Evolutionary conservation across 177 flowering plant genomes (phyloP).

Genomic region (Telopea speciosissima): DNA sequence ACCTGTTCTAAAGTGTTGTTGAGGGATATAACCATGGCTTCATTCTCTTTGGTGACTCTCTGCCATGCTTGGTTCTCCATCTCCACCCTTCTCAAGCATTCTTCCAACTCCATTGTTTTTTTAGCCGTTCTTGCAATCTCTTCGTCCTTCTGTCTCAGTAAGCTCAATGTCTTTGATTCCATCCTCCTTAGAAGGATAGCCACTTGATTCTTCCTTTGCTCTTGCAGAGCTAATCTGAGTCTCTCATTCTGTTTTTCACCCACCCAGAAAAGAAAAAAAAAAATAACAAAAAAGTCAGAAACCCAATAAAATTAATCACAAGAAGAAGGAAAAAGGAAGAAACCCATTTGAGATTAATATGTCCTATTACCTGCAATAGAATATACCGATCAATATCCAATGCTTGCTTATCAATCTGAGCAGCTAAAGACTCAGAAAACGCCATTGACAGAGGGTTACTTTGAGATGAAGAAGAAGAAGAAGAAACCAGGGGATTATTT

Average conservation of each 20-base stretch:
- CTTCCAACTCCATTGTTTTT: slow-evolving; percentile 45
- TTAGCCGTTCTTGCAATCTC: slow-evolving; percentile 40
- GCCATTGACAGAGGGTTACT: slow-evolving; percentile 20
- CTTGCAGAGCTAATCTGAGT: slow-evolving; percentile 44
- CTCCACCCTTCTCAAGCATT: slow-evolving; percentile 38
- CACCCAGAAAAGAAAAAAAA: no score
- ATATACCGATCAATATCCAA: slow-evolving; percentile 44
- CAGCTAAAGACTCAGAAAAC: slow-evolving; percentile 19
- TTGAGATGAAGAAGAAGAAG: no score
- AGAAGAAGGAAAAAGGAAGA: not conserved
- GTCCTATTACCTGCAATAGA: slow-evolving; percentile 36
- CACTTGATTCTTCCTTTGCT: slow-evolving; percentile 54
- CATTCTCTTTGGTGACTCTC: slow-evolving; percentile 42
- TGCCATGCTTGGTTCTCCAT: slow-evolving; percentile 50
- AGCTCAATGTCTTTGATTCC: slow-evolving; percentile 32
- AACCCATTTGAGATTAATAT: slow-evolving; percentile 6
- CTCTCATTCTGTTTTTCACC: slow-evolving; percentile 57
- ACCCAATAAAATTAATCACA: no score
- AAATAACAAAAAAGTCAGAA: no score
- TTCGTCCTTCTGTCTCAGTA: slow-evolving; percentile 56
- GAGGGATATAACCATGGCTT: slow-evolving; percentile 32
- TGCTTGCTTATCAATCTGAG: slow-evolving; percentile 31
- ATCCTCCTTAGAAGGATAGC: slow-evolving; percentile 27
- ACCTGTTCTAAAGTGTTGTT: slow-evolving; percentile 27
- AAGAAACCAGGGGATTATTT: slow-evolving; percentile 8